Evolutionary conservation across 305 asterid species (phyloP).

Genomic region (Ajuga reptans): DNA sequence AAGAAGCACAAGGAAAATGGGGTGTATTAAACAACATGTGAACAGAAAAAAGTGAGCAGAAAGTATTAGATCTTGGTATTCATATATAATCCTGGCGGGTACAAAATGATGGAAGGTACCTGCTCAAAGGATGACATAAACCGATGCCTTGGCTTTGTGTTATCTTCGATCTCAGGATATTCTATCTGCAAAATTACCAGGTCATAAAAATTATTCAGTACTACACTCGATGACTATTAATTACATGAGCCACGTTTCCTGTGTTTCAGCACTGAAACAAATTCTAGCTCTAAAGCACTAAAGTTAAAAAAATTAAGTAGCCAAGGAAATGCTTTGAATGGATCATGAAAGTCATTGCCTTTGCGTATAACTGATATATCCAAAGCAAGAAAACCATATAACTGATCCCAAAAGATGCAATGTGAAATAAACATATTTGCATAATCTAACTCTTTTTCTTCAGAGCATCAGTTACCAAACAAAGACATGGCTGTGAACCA

Average conservation of each 20-base stretch:
- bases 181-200: slow-evolving; percentile 51
- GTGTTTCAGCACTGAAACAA: not conserved
- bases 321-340: not conserved
- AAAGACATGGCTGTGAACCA: not conserved
- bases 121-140: slow-evolving; percentile 98
- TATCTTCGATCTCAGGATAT: slow-evolving; percentile 90
- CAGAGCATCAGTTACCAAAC: not conserved
- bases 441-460: not conserved
- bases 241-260: not conserved
- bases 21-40: not conserved
- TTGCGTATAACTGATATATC: not conserved
- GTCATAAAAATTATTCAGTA: not conserved
- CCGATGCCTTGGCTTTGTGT: slow-evolving; percentile 91
- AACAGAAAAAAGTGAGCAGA: not conserved
- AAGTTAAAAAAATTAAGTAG: not conserved
- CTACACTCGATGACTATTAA: not conserved
- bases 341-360: not conserved
- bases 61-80: not conserved
- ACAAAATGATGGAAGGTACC: slow-evolving; percentile 33
- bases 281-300: not conserved
- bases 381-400: not conserved
- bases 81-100: not conserved
- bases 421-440: not conserved
- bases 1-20: not conserved
- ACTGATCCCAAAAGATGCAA: not conserved